Base-by-base conservation (phyloP, 331 rosid genomes). In the Prunus yedoensis region DNA sequence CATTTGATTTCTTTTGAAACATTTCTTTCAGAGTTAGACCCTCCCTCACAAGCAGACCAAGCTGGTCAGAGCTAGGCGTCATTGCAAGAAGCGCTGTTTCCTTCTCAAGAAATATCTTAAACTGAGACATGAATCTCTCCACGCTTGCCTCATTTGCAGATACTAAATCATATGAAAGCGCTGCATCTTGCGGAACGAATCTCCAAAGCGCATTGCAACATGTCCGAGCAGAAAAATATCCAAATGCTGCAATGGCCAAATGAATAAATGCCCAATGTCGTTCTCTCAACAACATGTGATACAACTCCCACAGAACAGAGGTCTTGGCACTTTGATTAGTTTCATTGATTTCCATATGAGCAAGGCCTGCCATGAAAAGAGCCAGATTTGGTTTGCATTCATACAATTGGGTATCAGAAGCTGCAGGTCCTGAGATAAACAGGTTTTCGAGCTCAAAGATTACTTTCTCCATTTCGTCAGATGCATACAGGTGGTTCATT, bases 311-410 rank as follows among this genome's bases (percentile, higher is more conserved):
- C 14, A 71, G 86, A 58, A 88, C 91, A 30, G 87, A 80, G 74
- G 85, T 83, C 81, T 77, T 90, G 15, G 88, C 81, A 78, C 83
- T 86, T 68, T 82, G 76, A 16, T 88, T 91, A 66, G 80, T 66
- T 81, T 82, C 95, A 75, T 85, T 68, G 68, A 94, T 76, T 79
- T 85, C 84, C 87, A 85, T 80, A 80, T 90, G 88, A 50, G 86
- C 61, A 4, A 94, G 88, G 41, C 91, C 96, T 14, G 89, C 82
- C 80, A 92, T 68, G 84, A 94, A 94, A 69, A 75, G 91, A 78
- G 96, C 91, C 80, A 94, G 86, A 64, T 82, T 61, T n/a, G 99
- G 88, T 85, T 90, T 94, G 85, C 97, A 94, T 84, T 87, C 80
- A 81, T 78, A 77, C 84, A 87, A 59, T 59, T 49, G 74, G 28